Evolutionary conservation across 2,329 filamentous ascomycete genomes (phyloP).

Genomic region (Raffaelea ambrosiae): DNA sequence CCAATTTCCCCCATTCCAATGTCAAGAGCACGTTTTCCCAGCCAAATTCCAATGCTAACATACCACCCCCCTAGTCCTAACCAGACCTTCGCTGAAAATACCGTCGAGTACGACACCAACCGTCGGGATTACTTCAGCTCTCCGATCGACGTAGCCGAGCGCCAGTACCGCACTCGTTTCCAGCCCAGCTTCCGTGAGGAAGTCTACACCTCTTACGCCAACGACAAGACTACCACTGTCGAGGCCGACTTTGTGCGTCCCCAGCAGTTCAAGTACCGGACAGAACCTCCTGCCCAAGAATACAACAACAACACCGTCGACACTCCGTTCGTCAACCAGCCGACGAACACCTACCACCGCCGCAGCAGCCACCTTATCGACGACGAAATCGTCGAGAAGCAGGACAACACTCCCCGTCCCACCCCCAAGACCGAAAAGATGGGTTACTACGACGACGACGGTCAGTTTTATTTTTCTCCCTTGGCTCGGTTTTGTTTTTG

Average conservation of each 20-base stretch:
- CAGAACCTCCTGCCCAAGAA: slow-evolving; percentile 34
- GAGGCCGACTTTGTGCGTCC: slow-evolving; percentile 20
- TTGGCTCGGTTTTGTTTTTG: background rate
- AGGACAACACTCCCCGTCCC: slow-evolving; percentile 21
- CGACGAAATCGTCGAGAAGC: slow-evolving; percentile 55
- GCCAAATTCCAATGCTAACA: slow-evolving; percentile 2
- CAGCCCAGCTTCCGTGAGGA: slow-evolving; percentile 40
- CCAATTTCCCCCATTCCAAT: slow-evolving; percentile 7
- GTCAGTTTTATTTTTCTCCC: slow-evolving; percentile 28
- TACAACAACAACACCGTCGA: slow-evolving; percentile 51
- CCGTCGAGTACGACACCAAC: slow-evolving; percentile 55
- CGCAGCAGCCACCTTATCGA: slow-evolving; percentile 51
- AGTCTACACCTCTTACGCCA: slow-evolving; percentile 9
- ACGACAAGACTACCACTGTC: slow-evolving; percentile 26
- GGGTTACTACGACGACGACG: slow-evolving; percentile 58
- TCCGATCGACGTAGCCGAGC: slow-evolving; percentile 56
- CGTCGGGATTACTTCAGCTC: slow-evolving; percentile 38
- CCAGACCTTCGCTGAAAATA: slow-evolving; percentile 49
- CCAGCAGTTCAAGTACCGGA: background rate
- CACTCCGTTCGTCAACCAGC: slow-evolving; percentile 23
- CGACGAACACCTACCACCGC: slow-evolving; percentile 38
- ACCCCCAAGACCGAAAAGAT: slow-evolving; percentile 47
- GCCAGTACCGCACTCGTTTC: slow-evolving; percentile 55
- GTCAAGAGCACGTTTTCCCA: background rate
- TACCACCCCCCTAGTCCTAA: slow-evolving; percentile 21